These are phyloP conservation scores for Fusarium camptoceras DNA, from an alignment of 2,329 filamentous ascomycete species.

Conservation along the genomic window DNA sequence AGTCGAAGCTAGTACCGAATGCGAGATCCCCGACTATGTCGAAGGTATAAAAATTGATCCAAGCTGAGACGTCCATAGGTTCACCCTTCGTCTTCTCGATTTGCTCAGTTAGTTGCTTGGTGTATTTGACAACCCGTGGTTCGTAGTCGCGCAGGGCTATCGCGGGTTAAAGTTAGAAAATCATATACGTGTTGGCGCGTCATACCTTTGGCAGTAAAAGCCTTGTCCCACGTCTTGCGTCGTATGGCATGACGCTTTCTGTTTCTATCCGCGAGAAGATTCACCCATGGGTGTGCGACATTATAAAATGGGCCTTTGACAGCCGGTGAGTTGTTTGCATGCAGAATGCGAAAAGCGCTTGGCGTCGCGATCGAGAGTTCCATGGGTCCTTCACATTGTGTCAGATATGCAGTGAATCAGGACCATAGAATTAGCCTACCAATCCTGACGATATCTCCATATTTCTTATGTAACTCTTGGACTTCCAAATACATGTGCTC, in stretches of 20 bases:
- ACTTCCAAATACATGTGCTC: conserved; percentile 24
- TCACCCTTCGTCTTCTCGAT: background rate
- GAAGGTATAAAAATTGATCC: conserved; percentile 32
- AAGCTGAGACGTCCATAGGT: background rate
- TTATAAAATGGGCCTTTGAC: conserved; percentile 31
- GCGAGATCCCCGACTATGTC: conserved; percentile 35
- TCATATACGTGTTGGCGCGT: accelerated
- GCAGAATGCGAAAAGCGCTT: conserved; percentile 19
- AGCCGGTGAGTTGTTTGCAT: conserved; percentile 12
- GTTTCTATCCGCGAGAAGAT: conserved; percentile 9
- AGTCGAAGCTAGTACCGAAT: conserved; percentile 31
- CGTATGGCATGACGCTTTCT: conserved; percentile 21
- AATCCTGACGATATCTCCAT: conserved; percentile 34
- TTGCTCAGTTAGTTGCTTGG: background rate
- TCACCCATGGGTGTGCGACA: conserved; percentile 5
- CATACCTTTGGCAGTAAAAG: conserved; percentile 30
- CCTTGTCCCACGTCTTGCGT: conserved; percentile 35
- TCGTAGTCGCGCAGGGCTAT: conserved; percentile 27
- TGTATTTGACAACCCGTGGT: conserved; percentile 18
- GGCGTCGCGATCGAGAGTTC: conserved; percentile 31
- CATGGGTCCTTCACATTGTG: background rate
- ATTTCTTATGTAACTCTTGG: conserved; percentile 20
- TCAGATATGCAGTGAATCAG: accelerated
- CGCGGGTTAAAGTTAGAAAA: accelerated
- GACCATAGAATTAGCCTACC: background rate